Base-by-base conservation (phyloP, 2,329 filamentous ascomycete species). In the Sarocladium strictum region DNA sequence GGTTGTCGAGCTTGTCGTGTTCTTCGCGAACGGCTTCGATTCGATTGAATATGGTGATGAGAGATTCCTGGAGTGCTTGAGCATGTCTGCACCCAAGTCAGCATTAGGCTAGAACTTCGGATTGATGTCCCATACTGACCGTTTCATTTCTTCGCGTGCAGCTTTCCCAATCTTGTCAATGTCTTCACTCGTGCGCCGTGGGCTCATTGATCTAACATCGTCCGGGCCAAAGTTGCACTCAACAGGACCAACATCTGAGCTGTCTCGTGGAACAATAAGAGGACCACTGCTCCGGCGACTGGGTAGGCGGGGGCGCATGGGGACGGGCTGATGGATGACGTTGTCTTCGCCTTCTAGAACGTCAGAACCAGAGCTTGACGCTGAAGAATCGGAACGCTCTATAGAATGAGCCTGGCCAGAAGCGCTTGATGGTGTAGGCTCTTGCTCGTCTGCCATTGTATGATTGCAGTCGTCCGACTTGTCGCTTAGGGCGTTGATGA, bases 1-100 rank as follows among this genome's bases (percentile, higher is more conserved):
- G 92, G 69, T 82, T 94, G 71, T 97, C 92, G 54, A 99, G 84
- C 72, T 96, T 97, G 73, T 97, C 90, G 67, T 99, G 92, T 67
- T 97, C 93, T 62, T 89, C 87, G 70, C 91, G 90, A 59, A 97
- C 92, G 27, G 90, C 89, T 67, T 99, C 94, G 68, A 97, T 95
- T 53, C 91, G 88, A 71, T 96, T 90, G 61, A 96, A 90, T 41
- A 97, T 87, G 59, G 87, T 89, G 58, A 95, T 79, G 32, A 99
- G 83, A 26, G 90, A 96, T 54, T 91, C 89, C 71, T 99, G 94
- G 26, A 97, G 77, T 47, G 84, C 83, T 69, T 90, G 90, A 56
- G 93, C 92, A 73, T 97, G 91, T 69, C 92, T 96, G 65, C 3
- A 32, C 23, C 21, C 49, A 55, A 53, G 55, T 61, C 45, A 59